Base-by-base conservation (phyloP, 805 yeast genomes). In the Wickerhamomyces queroliae region DNA sequence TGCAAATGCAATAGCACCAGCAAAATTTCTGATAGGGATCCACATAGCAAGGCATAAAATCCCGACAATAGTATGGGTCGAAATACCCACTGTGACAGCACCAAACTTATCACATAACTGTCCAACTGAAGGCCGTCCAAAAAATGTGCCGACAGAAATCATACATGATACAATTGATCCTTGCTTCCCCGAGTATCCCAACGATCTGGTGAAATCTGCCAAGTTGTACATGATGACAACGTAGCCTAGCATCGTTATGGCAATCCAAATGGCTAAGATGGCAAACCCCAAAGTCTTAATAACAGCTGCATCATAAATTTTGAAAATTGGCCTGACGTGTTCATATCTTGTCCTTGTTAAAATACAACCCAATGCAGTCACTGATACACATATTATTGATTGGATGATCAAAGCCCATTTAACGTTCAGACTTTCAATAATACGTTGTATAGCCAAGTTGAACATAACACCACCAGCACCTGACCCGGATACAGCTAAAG, bases 111-210 rank as follows among this genome's bases (percentile, higher is more conserved):
- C 86, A 3, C 76, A 62, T 3, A 76, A 19, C 17, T 56, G 50
- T 2, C 88, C 87, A 13, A 72, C 65, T 0, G 56, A 5, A 2
- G 88, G 86, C 47, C 87, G 63, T 3, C 82, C 82, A 31, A 69
- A 42, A 10, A 71, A 58, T 3, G 72, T 70, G 1, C 85, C 86
- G 8, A 76, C 70, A 34, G 78, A 72, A 9, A 76, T 64, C 80
- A 78, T 72, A 15, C 83, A 78, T 1, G 80, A 59, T 4, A 76
- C 80, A 18, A 72, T 60, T 1, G 84, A 70, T 2, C 83, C 83
- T 44, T 80, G 76, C 16, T 62, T 49, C 2, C 72, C 61, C 3
- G 70, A 44, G 47, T 78, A 80, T 0, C 88, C 88, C 40, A 80
- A 48, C 2, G 82, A 72, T 4, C 70, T 64, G 9, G 85, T 76